Conservation (phyloP, 2,329 filamentous ascomycete genomes). For the Epichloe gansuensis region DNA sequence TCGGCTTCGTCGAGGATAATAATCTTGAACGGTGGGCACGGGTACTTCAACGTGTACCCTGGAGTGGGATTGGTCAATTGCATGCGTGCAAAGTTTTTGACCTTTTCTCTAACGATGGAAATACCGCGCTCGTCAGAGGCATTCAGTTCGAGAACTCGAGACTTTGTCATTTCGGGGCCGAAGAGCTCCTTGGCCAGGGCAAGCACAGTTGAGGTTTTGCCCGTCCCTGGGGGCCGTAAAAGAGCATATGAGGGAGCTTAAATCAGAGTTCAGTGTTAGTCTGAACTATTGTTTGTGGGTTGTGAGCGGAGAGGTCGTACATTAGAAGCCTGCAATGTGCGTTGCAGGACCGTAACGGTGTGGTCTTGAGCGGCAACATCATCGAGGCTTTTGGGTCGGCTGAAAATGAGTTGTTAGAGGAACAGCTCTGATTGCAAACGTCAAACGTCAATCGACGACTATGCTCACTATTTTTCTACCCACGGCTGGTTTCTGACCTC, state of each 20-base stretch:
- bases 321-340: constrained; percentile 90
- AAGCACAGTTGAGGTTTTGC: constrained; percentile 95
- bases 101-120: constrained; percentile 90
- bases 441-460: not conserved
- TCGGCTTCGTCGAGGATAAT: constrained; percentile 97
- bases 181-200: constrained; percentile 96
- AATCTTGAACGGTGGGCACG: constrained; percentile 97
- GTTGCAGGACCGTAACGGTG: constrained; percentile 81
- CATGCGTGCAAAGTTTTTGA: constrained; percentile 95
- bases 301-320: constrained; percentile 29
- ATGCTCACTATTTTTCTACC: constrained; percentile 92
- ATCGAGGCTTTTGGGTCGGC: constrained; percentile 82
- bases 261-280: constrained; percentile 2
- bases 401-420: constrained; percentile 23
- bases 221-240: constrained; percentile 97
- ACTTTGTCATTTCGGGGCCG: constrained; percentile 83
- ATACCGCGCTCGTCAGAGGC: constrained; percentile 98
- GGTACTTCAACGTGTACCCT: constrained; percentile 59
- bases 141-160: constrained; percentile 96
- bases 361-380: constrained; percentile 98
- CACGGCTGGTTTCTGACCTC: constrained; percentile 68
- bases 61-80: constrained; percentile 75
- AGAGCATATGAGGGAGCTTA: constrained; percentile 94
- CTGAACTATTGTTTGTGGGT: not conserved
- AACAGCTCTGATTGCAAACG: not conserved